Conservation (phyloP, 1,284 basidiomycete genomes). For the Mycosarcoma mackinlayi region DNA sequence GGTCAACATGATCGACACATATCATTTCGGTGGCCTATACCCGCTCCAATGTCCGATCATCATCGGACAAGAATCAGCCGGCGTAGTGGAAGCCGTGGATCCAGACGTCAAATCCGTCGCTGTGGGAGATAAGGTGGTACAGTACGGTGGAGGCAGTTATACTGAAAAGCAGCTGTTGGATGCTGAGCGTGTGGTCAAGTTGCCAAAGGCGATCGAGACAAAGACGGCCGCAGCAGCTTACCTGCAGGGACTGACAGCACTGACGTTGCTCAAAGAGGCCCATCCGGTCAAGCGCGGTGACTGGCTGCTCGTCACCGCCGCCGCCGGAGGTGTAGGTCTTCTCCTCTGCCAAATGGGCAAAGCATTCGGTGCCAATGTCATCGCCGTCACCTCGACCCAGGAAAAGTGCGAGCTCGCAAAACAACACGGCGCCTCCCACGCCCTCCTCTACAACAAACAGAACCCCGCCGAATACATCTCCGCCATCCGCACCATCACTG, state of each 20-base stretch:
- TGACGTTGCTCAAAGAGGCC: constrained; percentile 83
- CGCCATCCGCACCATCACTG: constrained; percentile 75
- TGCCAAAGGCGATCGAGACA: constrained; percentile 73
- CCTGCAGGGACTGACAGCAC: constrained; percentile 83
- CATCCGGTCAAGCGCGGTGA: constrained; percentile 79
- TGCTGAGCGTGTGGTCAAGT: constrained; percentile 75
- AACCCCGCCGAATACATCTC: constrained; percentile 35
- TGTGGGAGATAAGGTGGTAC: constrained; percentile 76
- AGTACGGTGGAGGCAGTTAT: constrained; percentile 74
- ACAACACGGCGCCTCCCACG: constrained; percentile 83
- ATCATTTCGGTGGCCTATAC: constrained; percentile 71
- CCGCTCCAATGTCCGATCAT: constrained; percentile 76
- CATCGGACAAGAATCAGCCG: constrained; percentile 82
- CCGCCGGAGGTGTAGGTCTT: constrained; percentile 80
- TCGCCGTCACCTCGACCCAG: constrained; percentile 88
- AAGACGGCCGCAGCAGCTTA: constrained; percentile 77
- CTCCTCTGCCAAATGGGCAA: constrained; percentile 71
- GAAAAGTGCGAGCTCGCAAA: constrained; percentile 88
- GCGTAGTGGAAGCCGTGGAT: constrained; percentile 77
- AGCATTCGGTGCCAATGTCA: constrained; percentile 81
- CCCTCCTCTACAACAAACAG: constrained; percentile 78
- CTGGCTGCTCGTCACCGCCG: constrained; percentile 82
- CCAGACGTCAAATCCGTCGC: constrained; percentile 69
- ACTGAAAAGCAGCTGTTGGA: constrained; percentile 81
- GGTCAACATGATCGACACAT: constrained; percentile 76